Conservation (phyloP, 805 yeast genomes). For the Wickerhamomyces ciferrii region DNA sequence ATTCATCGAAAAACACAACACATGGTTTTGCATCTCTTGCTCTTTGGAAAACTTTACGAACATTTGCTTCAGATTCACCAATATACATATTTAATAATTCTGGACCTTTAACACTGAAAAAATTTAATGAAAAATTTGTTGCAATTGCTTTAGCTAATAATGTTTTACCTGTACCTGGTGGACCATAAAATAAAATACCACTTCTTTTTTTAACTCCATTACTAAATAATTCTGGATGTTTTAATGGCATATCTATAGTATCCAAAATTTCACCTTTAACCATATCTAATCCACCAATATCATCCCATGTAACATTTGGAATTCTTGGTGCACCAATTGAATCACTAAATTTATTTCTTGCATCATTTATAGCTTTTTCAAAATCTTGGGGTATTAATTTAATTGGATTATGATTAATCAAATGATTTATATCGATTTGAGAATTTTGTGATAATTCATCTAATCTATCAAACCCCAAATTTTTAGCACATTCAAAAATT, state of each 20-base stretch:
- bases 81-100: constrained; percentile 95
- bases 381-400: constrained; percentile 55
- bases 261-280: constrained; percentile 92
- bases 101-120: constrained; percentile 96
- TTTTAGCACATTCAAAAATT: constrained; percentile 62
- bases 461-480: constrained; percentile 46
- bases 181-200: constrained; percentile 94
- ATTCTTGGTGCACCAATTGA: constrained; percentile 96
- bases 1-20: constrained; percentile 94
- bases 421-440: constrained; percentile 5
- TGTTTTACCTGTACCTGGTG: constrained; percentile 98
- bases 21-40: constrained; percentile 98
- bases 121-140: constrained; percentile 87
- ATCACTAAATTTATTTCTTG: constrained; percentile 84
- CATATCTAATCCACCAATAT: constrained; percentile 89
- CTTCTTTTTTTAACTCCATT: constrained; percentile 90
- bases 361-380: constrained; percentile 67
- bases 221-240: constrained; percentile 84
- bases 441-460: constrained; percentile 23
- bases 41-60: constrained; percentile 85
- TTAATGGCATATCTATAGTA: constrained; percentile 93
- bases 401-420: constrained; percentile 43
- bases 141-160: constrained; percentile 96
- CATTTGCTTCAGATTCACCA: constrained; percentile 98
- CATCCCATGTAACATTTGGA: constrained; percentile 95